phyloP scores from a whole-genome alignment of 768 basidiomycete species.

The Boletus reticulatus region DNA sequence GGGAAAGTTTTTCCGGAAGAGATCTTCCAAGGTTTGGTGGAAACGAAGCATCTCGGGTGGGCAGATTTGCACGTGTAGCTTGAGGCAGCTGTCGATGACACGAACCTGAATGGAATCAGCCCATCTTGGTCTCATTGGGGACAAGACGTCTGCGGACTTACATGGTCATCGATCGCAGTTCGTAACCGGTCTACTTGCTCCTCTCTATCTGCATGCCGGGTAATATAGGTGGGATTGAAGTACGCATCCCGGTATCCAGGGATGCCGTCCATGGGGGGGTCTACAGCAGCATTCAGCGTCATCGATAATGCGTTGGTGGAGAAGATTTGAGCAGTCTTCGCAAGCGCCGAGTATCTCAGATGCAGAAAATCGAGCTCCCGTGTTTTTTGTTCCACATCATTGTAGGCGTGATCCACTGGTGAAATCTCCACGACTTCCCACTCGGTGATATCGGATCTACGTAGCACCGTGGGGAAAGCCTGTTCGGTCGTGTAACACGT shows the following conservation, averaged over 20 bases:
- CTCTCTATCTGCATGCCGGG: slow-evolving; percentile 64
- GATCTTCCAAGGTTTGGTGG: slow-evolving; percentile 84
- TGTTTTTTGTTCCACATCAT: slow-evolving; percentile 78
- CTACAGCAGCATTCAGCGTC: slow-evolving; percentile 84
- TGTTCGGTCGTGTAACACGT: slow-evolving; percentile 85
- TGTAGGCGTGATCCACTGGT: slow-evolving; percentile 79
- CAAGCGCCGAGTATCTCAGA: slow-evolving; percentile 70
- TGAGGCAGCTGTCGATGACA: slow-evolving; percentile 80
- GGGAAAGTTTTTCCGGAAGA: slow-evolving; percentile 81
- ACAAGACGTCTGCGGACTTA: slow-evolving; percentile 29
- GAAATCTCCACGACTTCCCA: slow-evolving; percentile 74
- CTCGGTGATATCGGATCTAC: slow-evolving; percentile 81
- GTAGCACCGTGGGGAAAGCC: slow-evolving; percentile 86
- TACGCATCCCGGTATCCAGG: slow-evolving; percentile 76
- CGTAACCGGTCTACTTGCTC: slow-evolving; percentile 73
- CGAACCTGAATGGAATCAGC: slow-evolving; percentile 50
- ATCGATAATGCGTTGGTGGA: slow-evolving; percentile 83
- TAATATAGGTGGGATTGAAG: slow-evolving; percentile 66
- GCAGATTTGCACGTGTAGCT: slow-evolving; percentile 79
- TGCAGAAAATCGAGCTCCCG: slow-evolving; percentile 71
- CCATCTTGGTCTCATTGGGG: background rate
- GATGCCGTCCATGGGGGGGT: slow-evolving; percentile 74
- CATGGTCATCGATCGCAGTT: slow-evolving; percentile 79
- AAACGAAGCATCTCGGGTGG: slow-evolving; percentile 88
- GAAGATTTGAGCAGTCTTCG: slow-evolving; percentile 69